Conservation (phyloP, 495 filamentous ascomycete species). For the Penicillium goetzii region DNA sequence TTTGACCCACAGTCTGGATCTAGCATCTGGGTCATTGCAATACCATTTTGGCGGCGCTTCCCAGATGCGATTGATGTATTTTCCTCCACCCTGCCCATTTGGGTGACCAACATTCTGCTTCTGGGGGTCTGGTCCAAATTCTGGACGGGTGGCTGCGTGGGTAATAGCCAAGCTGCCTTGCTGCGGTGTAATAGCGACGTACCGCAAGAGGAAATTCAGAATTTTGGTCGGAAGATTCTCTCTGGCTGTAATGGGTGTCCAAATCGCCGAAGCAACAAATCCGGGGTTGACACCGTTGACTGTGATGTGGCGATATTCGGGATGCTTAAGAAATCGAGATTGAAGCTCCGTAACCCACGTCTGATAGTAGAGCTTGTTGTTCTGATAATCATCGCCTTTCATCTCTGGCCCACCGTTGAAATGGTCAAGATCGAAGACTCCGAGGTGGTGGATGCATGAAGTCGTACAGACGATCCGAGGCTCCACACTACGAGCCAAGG, state of each 20-base stretch:
- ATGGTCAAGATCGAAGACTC: constrained; percentile 19
- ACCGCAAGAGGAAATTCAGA: not conserved
- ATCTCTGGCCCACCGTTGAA: constrained; percentile 12
- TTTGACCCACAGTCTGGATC: constrained; percentile 25
- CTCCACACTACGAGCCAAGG: constrained; percentile 22
- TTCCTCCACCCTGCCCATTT: constrained; percentile 25
- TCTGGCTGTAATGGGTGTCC: not conserved
- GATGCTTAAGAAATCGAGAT: constrained; percentile 20
- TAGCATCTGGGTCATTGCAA: constrained; percentile 18
- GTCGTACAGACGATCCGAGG: constrained; percentile 35
- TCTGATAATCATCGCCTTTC: constrained; percentile 19
- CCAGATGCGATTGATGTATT: constrained; percentile 38
- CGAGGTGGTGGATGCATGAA: constrained; percentile 29
- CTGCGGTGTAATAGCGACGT: constrained; percentile 23
- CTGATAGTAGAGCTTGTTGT: constrained; percentile 35
- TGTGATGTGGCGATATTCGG: constrained; percentile 30
- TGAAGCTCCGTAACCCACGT: constrained; percentile 33
- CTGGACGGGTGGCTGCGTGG: constrained; percentile 27
- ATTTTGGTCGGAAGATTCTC: not conserved
- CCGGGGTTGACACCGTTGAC: constrained; percentile 35
- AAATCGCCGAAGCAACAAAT: constrained; percentile 30
- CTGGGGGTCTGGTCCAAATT: constrained; percentile 27
- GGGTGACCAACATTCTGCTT: constrained; percentile 20
- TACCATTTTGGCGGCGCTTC: constrained; percentile 17
- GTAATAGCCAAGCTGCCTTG: constrained; percentile 33